Percentiles rank a stretch among this genome's conserved stretches.
These are phyloP conservation scores for Schizophyllum commune DNA, from an alignment of 1,284 basidiomycete genomes.

Conservation along the genomic window DNA sequence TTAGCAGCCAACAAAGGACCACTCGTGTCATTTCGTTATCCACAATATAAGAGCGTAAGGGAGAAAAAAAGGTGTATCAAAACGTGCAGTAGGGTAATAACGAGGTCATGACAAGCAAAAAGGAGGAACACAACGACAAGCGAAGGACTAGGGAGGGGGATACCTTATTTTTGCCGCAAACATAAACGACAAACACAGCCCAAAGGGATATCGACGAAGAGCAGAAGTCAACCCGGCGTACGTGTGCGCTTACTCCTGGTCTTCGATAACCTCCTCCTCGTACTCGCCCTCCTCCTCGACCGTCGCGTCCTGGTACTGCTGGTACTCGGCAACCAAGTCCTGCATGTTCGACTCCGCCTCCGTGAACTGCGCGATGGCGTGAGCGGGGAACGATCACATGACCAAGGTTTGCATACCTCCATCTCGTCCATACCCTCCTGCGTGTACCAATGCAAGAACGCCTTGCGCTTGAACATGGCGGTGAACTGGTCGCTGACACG, in stretches of 20 bases:
- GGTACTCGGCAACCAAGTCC: conserved; percentile 89
- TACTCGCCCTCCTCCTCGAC: conserved; percentile 79
- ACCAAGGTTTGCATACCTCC: conserved; percentile 48
- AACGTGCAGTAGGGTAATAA: background rate
- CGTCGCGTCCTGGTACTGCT: conserved; percentile 96
- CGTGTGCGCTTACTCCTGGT: conserved; percentile 36
- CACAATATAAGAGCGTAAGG: background rate
- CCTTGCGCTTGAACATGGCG: conserved; percentile 98
- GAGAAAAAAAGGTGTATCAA: background rate
- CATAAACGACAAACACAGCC: background rate
- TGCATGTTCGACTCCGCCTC: conserved; percentile 98
- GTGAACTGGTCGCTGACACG: conserved; percentile 97
- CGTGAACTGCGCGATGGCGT: conserved; percentile 55
- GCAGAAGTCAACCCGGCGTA: background rate
- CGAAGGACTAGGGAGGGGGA: background rate
- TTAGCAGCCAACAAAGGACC: background rate
- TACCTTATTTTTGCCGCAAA: background rate
- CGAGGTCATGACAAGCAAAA: background rate
- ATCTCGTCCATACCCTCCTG: conserved; percentile 99
- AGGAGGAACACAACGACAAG: background rate
- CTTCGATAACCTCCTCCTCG: conserved; percentile 64
- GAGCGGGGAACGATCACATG: conserved; percentile 1
- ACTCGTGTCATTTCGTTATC: background rate
- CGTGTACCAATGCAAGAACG: conserved; percentile 99
- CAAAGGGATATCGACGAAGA: background rate